Base-by-base conservation (phyloP, 1,284 basidiomycete species). In the Irpex lacteus region DNA sequence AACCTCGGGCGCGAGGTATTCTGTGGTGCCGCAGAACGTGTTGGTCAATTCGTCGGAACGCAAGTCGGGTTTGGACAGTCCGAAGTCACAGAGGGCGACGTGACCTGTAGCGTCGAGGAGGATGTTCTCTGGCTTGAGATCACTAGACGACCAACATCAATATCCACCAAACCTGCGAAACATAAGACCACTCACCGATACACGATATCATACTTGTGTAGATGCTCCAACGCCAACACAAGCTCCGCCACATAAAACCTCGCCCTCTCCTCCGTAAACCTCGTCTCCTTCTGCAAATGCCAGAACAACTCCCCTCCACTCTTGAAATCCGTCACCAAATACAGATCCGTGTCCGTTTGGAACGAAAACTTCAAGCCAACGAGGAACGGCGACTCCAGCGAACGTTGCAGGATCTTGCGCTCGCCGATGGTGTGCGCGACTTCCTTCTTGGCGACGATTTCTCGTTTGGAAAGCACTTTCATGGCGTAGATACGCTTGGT, bases 401-500 rank as follows among this genome's bases (percentile, higher is more conserved):
- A 96, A 63, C 94, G 88, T 76, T 99, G 96, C 21, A 99, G 86
- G 73, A 99, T 99, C 82, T 98, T 98, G 77, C 98, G 92, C 78
- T 99, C 98, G 72, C 98, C 98, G 69, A 99, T 98, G 13, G 97
- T 99, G 77, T 99, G 98, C 5, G 96, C 96, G 50, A 99, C 96
- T 77, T 99, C 98, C 79, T 99, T 99, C 84, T 98, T 99, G 56
- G 95, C 94, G 63, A 98, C 90, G 72, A 99, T 99, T 77, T 99
- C 98, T 80, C 95, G 96, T 82, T 99, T 99, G 47, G 94, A 96
- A 40, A 99, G 85, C 59, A 99, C 94, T 76, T 99, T 99, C 97
- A 99, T 99, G 62, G 98, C 98, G 80, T 98, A 99, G 80, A 99
- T 99, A 60, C 98, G 93, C 76, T 95, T 93, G 54, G 98, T 99